These are phyloP conservation scores for Codiaeum variegatum DNA, from an alignment of 441 rosid species.

Conservation along the genomic window DNA sequence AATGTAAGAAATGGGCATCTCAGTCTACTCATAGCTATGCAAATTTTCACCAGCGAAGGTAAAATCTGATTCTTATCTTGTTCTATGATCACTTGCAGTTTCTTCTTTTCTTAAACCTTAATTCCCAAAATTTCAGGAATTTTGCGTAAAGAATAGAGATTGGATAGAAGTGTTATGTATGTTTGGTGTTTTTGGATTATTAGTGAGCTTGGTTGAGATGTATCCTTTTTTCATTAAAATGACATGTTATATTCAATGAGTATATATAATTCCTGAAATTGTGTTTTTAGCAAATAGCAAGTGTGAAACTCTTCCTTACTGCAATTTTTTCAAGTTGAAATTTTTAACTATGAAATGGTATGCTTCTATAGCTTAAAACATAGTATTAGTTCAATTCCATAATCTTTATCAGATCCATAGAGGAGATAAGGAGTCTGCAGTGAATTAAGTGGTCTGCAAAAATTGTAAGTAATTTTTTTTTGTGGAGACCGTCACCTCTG, in stretches of 20 bases:
- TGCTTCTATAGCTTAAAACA: too few species aligned
- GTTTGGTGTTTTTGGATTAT: constrained; percentile 46
- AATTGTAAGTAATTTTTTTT: constrained; percentile 32
- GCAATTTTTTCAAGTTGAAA: not conserved
- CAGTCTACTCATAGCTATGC: too few species aligned
- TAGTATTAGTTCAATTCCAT: constrained; percentile 18
- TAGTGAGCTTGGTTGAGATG: constrained; percentile 45
- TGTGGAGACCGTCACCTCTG: too few species aligned
- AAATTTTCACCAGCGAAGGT: too few species aligned
- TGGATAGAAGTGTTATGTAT: constrained; percentile 47
- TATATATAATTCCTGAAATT: too few species aligned
- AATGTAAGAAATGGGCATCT: too few species aligned
- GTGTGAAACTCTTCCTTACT: too few species aligned
- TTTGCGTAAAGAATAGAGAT: constrained; percentile 52
- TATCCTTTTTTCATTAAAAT: constrained; percentile 37
- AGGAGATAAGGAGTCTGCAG: constrained; percentile 41
- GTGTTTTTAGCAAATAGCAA: too few species aligned
- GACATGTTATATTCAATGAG: not conserved
- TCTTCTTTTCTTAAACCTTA: not conserved
- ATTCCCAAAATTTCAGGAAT: constrained; percentile 37
- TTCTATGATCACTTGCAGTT: too few species aligned
- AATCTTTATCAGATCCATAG: constrained; percentile 41
- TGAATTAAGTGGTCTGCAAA: constrained; percentile 44
- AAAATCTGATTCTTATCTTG: too few species aligned
- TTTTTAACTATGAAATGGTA: too few species aligned